phyloP scores from a whole-genome alignment of 306 rosid genomes.

The Dalbergia cultrata region DNA sequence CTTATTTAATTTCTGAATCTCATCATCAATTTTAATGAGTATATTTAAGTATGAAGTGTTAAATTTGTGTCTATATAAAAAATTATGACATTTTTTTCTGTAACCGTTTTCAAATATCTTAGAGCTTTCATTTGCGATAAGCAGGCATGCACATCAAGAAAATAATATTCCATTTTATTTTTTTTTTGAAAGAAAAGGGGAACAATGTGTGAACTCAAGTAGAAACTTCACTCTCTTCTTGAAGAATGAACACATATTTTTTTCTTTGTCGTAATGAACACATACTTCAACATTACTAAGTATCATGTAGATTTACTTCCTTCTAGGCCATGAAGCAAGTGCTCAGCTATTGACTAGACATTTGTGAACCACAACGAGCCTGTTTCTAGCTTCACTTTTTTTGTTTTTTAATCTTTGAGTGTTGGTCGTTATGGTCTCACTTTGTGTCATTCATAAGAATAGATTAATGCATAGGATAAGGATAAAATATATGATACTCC shows the following conservation, averaged over 20 bases:
- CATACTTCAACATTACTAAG: slow-evolving; percentile 28
- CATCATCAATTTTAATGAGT: too few species aligned
- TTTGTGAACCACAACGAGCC: slow-evolving; percentile 63
- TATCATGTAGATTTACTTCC: slow-evolving; percentile 33
- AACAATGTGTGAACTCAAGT: slow-evolving; percentile 16
- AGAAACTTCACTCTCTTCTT: not conserved
- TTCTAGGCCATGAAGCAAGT: slow-evolving; percentile 58
- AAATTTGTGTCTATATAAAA: too few species aligned
- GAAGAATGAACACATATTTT: slow-evolving; percentile 10
- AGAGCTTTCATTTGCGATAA: slow-evolving; percentile 42
- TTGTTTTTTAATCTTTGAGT: too few species aligned
- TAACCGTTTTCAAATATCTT: slow-evolving; percentile 13
- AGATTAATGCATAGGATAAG: too few species aligned
- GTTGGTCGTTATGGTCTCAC: too few species aligned
- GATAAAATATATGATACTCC: too few species aligned
- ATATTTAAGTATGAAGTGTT: too few species aligned
- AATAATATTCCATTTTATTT: slow-evolving; percentile 44
- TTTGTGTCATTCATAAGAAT: too few species aligned
- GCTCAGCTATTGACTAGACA: slow-evolving; percentile 67
- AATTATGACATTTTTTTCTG: too few species aligned
- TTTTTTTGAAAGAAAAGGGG: not conserved
- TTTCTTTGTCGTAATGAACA: too few species aligned
- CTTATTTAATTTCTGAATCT: too few species aligned
- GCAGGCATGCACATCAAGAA: slow-evolving; percentile 62
- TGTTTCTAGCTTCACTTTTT: not conserved